Conservation (phyloP, 106 monocot genomes). For the Agapanthus africanus region DNA sequence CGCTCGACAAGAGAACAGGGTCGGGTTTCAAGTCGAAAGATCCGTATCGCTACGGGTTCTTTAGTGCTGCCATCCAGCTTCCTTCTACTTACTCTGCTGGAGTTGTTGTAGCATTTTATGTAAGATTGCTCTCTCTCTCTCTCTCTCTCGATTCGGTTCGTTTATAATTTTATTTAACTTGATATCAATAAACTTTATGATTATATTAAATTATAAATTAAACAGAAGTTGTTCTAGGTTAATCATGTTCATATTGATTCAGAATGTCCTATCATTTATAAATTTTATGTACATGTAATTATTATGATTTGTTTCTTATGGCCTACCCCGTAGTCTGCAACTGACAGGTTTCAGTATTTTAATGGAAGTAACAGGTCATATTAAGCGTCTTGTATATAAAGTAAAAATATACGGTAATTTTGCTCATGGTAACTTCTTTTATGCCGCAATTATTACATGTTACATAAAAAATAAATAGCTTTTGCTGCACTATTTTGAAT, state of each 20-base stretch:
- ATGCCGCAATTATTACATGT: too few relatives aligned
- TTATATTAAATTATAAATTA: too few relatives aligned
- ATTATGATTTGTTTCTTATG: constrained; percentile 6
- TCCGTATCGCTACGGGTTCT: constrained; percentile 42
- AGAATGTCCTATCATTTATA: neutral
- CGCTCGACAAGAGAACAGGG: constrained; percentile 27
- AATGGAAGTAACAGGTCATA: neutral
- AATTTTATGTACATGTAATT: neutral
- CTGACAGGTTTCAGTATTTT: constrained; percentile 4
- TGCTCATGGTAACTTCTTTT: too few relatives aligned
- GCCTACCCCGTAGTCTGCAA: neutral
- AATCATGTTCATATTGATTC: neutral
- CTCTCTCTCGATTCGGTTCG: too few relatives aligned
- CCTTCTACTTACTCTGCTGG: constrained; percentile 45
- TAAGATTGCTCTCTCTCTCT: constrained; percentile 17
- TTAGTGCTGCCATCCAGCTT: constrained; percentile 45
- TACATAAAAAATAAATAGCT: too few relatives aligned
- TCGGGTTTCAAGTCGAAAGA: constrained; percentile 31
- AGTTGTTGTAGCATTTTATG: constrained; percentile 55
- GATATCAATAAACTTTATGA: too few relatives aligned
- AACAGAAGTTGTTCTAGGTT: neutral
- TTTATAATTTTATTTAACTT: too few relatives aligned
- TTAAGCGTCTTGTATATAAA: neutral
- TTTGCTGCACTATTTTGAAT: too few relatives aligned
- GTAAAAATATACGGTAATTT: neutral